Base-by-base conservation (phyloP, 805 yeast genomes). In the Diddensiella santjacobensis region DNA sequence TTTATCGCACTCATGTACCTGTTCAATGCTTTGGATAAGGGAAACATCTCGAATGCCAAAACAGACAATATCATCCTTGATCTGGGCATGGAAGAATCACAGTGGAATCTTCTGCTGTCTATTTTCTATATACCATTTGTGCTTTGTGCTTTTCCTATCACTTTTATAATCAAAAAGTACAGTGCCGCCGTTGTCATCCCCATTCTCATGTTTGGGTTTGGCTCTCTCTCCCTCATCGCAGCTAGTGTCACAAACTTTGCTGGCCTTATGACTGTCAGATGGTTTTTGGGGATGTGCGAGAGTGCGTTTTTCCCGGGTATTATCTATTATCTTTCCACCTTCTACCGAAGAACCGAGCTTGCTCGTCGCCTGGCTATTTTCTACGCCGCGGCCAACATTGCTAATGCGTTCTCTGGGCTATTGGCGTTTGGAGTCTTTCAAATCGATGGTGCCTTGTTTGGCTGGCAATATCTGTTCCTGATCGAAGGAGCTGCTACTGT, bases 321-420 rank as follows among this genome's bases (percentile, higher is more conserved):
- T 48, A 68, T 67, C 49, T 71, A 76, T 55, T 73, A 73, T 50
- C 56, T 77, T 19, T 71, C 79, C 1, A 67, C 74, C 48, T 68
- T 74, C 42, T 77, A 76, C 54, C 70, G 75, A 42, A 67, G 75
- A 49, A 65, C 68, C 42, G 81, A 78, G 55, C 69, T 74, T 50
- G 78, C 78, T 3, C 63, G 69, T 22, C 65, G 82, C 41, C 65
- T 74, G 51, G 71, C 79, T 3, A 69, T 71, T 47, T 70, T 79
- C 40, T 77, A 77, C 58, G 68, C 75, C 29, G 73, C 79, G 23
- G 75, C 83, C 6, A 75, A 78, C 49, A 58, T 79, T 35, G 73
- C 81, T 5, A 74, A 79, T 41, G 80, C 81, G 1, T 78, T 80
- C 62, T 81, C 83, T 38, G 84, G 84, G 11, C 61, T 80, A 60